A percentile compares a stretch with the other conserved stretches of the same genome.
Conservation (phyloP, 768 basidiomycete species). For the Kwoniella sp. region DNA sequence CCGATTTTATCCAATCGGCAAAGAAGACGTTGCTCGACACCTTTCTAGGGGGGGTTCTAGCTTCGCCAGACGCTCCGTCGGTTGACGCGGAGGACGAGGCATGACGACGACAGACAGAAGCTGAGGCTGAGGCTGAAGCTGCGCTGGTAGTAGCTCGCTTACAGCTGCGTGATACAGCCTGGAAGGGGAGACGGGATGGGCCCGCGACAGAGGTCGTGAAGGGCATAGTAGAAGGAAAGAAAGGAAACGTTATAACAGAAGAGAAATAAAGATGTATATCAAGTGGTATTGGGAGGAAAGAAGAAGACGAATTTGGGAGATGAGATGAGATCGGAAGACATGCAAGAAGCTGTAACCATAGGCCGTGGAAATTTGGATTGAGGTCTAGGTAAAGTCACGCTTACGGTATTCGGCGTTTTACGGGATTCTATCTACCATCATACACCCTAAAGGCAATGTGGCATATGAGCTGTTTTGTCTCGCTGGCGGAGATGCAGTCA, state of each 20-base stretch:
- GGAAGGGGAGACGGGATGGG: conserved; percentile 45
- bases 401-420: background rate
- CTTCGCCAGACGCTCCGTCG: conserved; percentile 2
- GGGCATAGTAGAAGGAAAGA: conserved; percentile 16
- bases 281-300: background rate
- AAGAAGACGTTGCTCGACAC: conserved; percentile 24
- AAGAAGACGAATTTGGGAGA: background rate
- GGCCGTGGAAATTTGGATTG: background rate
- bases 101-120: conserved; percentile 9
- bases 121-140: background rate
- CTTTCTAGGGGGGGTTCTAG: conserved; percentile 11
- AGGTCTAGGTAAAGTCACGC: background rate
- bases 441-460: background rate
- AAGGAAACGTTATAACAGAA: background rate
- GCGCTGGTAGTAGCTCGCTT: conserved; percentile 7
- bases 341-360: too few species aligned
- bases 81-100: conserved; percentile 14
- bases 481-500: background rate
- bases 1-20: conserved; percentile 33
- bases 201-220: conserved; percentile 40
- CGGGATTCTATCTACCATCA: background rate
- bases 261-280: background rate
- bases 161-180: conserved; percentile 3
- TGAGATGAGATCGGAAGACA: conserved; percentile 1
- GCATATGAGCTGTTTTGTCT: background rate